Evolutionary conservation across 2,329 filamentous ascomycete species (phyloP).

Genomic region (Malbranchea zuffiana): DNA sequence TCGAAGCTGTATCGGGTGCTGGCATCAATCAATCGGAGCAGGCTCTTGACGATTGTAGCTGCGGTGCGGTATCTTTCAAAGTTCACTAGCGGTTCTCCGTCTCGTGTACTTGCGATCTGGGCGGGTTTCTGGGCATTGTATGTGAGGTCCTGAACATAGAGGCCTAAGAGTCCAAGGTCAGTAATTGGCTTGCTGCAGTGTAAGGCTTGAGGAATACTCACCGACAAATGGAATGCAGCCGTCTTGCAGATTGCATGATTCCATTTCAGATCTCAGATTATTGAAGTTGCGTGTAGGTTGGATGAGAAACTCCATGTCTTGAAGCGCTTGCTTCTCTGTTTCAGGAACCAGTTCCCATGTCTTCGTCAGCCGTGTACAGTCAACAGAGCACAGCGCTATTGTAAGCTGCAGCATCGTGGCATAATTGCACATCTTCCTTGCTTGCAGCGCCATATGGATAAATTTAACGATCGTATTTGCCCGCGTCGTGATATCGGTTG

Average conservation of each 20-base stretch:
- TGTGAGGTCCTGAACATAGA: conserved; percentile 56
- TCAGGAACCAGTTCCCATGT: conserved; percentile 50
- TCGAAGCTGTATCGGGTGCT: conserved; percentile 52
- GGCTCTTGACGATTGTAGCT: conserved; percentile 53
- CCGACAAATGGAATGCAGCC: conserved; percentile 58
- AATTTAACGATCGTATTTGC: conserved; percentile 52
- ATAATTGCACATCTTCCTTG: conserved; percentile 50
- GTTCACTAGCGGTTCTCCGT: conserved; percentile 49
- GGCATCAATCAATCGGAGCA: conserved; percentile 52
- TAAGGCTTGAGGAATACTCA: conserved; percentile 22
- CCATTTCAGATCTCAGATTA: conserved; percentile 53
- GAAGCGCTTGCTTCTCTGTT: conserved; percentile 45
- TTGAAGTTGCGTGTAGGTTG: conserved; percentile 55
- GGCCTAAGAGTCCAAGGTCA: conserved; percentile 28
- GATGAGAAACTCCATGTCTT: conserved; percentile 49
- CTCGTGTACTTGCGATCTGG: conserved; percentile 39
- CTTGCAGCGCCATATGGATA: conserved; percentile 52
- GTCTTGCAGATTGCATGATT: conserved; percentile 46
- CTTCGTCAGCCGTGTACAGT: conserved; percentile 45
- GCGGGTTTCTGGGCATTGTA: conserved; percentile 57
- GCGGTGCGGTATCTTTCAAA: conserved; percentile 57
- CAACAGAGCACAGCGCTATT: conserved; percentile 50
- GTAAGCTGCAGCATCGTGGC: conserved; percentile 56
- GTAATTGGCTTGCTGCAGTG: neutral
- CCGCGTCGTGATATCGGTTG: conserved; percentile 46